These are phyloP conservation scores for Metschnikowia lochheadii DNA, from an alignment of 805 yeast species.

Conservation along the genomic window DNA sequence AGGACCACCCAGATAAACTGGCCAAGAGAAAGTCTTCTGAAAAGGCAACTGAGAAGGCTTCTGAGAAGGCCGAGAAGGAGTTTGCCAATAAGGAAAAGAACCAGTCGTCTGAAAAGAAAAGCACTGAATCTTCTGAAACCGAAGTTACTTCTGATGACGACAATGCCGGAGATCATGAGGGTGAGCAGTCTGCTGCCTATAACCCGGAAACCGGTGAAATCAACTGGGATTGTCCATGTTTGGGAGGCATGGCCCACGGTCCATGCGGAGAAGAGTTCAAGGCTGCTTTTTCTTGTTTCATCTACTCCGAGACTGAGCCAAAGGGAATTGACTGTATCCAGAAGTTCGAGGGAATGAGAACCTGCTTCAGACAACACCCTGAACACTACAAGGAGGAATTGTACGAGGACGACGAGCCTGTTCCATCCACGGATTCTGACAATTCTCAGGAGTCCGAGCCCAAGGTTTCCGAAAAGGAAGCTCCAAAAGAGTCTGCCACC, in stretches of 20 bases:
- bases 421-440: slow-evolving; percentile 5
- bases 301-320: slow-evolving; percentile 90
- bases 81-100: neutral
- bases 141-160: neutral
- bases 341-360: slow-evolving; percentile 87
- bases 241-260: slow-evolving; percentile 98
- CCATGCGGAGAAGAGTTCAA: slow-evolving; percentile 97
- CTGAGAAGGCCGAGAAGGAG: slow-evolving; percentile 7
- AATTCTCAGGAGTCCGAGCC: neutral
- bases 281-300: slow-evolving; percentile 92
- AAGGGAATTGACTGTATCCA: slow-evolving; percentile 94
- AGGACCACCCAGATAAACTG: slow-evolving; percentile 9
- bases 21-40: slow-evolving; percentile 9
- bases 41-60: slow-evolving; percentile 3
- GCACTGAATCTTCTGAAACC: too few species aligned
- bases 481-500: slow-evolving; percentile 3
- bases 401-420: slow-evolving; percentile 64
- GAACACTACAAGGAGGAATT: slow-evolving; percentile 92
- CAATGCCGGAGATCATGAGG: slow-evolving; percentile 21
- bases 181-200: slow-evolving; percentile 63
- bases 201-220: slow-evolving; percentile 97
- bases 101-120: neutral
- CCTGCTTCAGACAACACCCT: slow-evolving; percentile 88
- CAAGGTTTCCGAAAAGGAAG: too few species aligned
- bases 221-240: slow-evolving; percentile 99